Base-by-base conservation (phyloP, 2,329 filamentous ascomycete species). In the Teratosphaeria destructans region DNA sequence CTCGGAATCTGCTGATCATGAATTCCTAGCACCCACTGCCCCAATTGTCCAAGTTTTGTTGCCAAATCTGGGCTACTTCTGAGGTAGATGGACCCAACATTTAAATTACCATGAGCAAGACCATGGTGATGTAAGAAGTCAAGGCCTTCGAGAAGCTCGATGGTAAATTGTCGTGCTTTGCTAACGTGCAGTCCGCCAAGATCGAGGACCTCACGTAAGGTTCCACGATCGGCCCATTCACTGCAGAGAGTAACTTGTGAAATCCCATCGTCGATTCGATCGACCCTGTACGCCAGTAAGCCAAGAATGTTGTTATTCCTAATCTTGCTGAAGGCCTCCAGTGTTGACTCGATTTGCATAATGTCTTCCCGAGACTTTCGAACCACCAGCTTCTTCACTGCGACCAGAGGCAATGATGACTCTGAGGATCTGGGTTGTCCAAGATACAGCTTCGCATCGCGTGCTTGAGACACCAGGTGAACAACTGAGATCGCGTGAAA, bases 121-220 rank as follows among this genome's bases (percentile, higher is more conserved):
- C 90, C 90, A 70, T 89, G 86, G 64, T 87, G 87, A 74, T 97
- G 93, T 57, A 95, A 84, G 71, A 88, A 95, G 60, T 90, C 88
- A 32, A 99, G 78, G 0, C 87, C 94, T 75, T 96, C 90, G 29
- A 99, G 82, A 19, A 99, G 79, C 68, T 96, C 90, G 61, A 92
- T 85, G n/a, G 90, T 94, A 87, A 91, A 97, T 27, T 89, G 86
- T 57, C 91, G 87, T 53, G 92, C 86, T 70, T 87, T 92, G 63
- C 84, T 83, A 57, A 89, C 82, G 52, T 87, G 83, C 56, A 96
- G 77, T 32, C 62, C 61, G 52, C 88, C 90, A 52, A 90, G 85
- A 59, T 93, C 87, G 34, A 99, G 79, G 23, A 95, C 79, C 67
- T 96, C 90, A 32, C 87, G 84, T 14, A 99, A 76, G 0, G 92